Conservation (phyloP, 768 basidiomycete species). For the Pulveroboletus sp. region DNA sequence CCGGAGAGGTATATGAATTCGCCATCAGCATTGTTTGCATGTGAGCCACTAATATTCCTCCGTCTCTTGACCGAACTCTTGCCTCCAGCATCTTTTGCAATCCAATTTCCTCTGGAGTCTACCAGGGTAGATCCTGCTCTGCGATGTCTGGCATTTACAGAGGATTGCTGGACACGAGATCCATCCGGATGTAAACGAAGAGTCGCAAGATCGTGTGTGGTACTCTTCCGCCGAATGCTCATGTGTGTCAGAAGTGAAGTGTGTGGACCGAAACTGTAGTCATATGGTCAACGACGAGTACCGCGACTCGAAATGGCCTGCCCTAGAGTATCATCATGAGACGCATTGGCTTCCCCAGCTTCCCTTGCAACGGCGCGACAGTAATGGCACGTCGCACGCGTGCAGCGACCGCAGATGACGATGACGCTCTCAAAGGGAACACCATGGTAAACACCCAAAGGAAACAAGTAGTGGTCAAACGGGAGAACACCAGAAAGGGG, state of each 20-base stretch:
- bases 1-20: constrained; percentile 21
- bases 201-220: constrained; percentile 60
- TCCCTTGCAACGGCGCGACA: not conserved
- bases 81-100: constrained; percentile 64
- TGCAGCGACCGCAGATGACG: constrained; percentile 8
- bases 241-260: constrained; percentile 10
- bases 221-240: constrained; percentile 39
- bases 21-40: constrained; percentile 22
- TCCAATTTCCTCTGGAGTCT: constrained; percentile 57
- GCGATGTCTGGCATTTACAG: constrained; percentile 32
- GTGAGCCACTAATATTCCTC: constrained; percentile 18
- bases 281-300: not conserved
- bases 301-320: constrained; percentile 15
- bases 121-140: constrained; percentile 35
- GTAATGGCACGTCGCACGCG: constrained; percentile 30
- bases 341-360: not conserved
- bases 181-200: constrained; percentile 66
- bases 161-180: constrained; percentile 48
- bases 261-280: not conserved
- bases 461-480: constrained; percentile 24
- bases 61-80: constrained; percentile 37
- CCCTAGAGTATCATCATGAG: constrained; percentile 15
- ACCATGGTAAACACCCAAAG: not conserved
- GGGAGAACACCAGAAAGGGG: constrained; percentile 30
- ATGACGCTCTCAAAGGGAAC: constrained; percentile 33